phyloP scores from a whole-genome alignment of 495 filamentous ascomycete species.

The Darksidea phi region DNA sequence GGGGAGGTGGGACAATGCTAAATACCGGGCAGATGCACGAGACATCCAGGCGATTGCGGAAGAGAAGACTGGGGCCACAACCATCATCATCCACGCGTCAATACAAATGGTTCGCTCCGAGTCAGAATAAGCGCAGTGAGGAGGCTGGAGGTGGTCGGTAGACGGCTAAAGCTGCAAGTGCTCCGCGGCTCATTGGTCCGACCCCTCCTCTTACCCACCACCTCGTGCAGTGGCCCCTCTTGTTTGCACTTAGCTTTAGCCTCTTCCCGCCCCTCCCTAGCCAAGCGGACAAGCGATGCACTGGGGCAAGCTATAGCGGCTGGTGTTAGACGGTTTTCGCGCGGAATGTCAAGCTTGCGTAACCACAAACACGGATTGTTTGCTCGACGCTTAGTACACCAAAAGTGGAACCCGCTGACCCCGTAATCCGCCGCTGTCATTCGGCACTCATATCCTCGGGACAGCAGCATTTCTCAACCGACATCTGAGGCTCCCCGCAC shows the following conservation, averaged over 20 bases:
- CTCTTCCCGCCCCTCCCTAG: conserved; percentile 7
- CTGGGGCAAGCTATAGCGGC: background rate
- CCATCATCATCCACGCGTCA: conserved; percentile 14
- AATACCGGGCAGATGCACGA: background rate
- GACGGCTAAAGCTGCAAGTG: conserved; percentile 14
- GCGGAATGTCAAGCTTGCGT: background rate
- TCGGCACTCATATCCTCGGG: too few species aligned
- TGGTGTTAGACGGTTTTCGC: background rate
- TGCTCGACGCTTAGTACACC: too few species aligned
- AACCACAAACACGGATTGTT: too few species aligned
- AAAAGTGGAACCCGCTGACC: too few species aligned
- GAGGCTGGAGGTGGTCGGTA: background rate
- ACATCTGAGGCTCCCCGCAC: background rate
- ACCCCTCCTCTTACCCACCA: conserved; percentile 8
- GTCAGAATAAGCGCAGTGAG: background rate
- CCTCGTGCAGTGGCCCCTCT: background rate
- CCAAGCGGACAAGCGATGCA: background rate
- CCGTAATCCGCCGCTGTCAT: too few species aligned
- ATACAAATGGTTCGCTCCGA: background rate
- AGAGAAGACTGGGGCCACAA: background rate
- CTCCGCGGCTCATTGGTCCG: conserved; percentile 7
- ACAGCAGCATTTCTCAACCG: background rate
- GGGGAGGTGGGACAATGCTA: background rate
- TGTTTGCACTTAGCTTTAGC: conserved; percentile 3
- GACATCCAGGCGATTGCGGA: background rate